These are phyloP conservation scores for Myrica gale DNA, from an alignment of 306 rosid genomes.

Conservation along the genomic window DNA sequence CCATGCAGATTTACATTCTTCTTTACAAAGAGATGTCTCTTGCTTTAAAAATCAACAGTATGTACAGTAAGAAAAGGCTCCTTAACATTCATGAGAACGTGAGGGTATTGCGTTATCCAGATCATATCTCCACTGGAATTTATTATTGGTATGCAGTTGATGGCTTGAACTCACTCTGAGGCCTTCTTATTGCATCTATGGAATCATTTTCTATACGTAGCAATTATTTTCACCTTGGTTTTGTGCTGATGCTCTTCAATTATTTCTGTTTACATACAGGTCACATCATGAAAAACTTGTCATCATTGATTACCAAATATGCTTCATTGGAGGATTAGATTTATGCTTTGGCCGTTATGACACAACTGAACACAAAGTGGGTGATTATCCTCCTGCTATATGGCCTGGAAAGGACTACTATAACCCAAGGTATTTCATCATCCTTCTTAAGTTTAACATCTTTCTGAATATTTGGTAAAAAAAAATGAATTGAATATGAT, in stretches of 20 bases:
- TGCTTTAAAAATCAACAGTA: conserved; percentile 97
- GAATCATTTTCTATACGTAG: conserved; percentile 17
- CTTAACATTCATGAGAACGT: conserved; percentile 95
- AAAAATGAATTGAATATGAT: not conserved
- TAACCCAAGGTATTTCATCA: conserved; percentile 71
- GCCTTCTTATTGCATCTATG: conserved; percentile 4
- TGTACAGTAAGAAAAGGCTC: conserved; percentile 87
- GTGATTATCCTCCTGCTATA: conserved; percentile 64
- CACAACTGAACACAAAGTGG: conserved; percentile 85
- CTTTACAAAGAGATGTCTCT: conserved; percentile 97
- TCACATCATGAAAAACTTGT: conserved; percentile 99
- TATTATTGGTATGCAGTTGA: conserved; percentile 74
- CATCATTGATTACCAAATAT: conserved; percentile 86
- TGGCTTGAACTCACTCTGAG: not conserved
- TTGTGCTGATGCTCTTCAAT: conserved; percentile 42
- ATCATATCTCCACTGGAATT: conserved; percentile 92
- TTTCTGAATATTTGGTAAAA: not conserved
- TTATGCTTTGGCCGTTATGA: conserved; percentile 99
- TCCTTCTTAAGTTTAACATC: not conserved
- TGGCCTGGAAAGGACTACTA: conserved; percentile 99
- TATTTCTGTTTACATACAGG: conserved; percentile 57
- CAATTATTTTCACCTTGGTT: conserved; percentile 16
- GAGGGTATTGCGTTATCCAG: conserved; percentile 93
- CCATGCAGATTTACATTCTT: conserved; percentile 85
- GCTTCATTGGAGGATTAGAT: conserved; percentile 97